phyloP scores from a whole-genome alignment of 345 rosid species.

The Raphanus raphanistrum region DNA sequence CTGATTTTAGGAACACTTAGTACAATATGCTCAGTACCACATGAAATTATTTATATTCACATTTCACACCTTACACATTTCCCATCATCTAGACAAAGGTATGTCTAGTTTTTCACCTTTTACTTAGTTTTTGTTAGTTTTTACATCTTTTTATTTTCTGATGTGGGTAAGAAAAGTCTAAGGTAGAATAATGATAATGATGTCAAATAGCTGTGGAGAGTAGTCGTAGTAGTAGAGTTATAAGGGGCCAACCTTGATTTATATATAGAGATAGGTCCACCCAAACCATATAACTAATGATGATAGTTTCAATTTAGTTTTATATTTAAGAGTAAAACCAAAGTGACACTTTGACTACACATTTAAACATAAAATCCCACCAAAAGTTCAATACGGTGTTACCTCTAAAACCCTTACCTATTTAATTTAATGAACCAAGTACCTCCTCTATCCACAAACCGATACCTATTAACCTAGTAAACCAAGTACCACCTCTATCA shows the following conservation, averaged over 20 bases:
- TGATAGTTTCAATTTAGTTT: conserved; percentile 8
- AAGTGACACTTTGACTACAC: not conserved
- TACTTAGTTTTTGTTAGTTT: not conserved
- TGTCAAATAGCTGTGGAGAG: conserved; percentile 24
- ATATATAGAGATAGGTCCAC: conserved; percentile 22
- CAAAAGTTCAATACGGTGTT: not conserved
- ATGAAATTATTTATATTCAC: conserved; percentile 33
- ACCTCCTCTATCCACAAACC: conserved; percentile 1
- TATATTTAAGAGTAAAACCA: not conserved
- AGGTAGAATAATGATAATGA: conserved; percentile 29
- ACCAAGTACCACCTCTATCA: not conserved
- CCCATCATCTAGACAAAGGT: conserved; percentile 22
- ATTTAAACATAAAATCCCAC: conserved; percentile 2
- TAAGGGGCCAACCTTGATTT: conserved; percentile 28
- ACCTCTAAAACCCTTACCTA: not conserved
- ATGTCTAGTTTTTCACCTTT: conserved; percentile 16
- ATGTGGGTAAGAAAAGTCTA: not conserved
- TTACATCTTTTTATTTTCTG: not conserved
- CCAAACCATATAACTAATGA: conserved; percentile 32
- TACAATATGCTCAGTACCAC: conserved; percentile 23
- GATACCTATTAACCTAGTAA: not conserved
- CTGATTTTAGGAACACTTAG: conserved; percentile 29
- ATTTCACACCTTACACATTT: conserved; percentile 26
- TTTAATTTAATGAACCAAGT: not conserved
- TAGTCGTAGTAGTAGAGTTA: conserved; percentile 7